Evolutionary conservation across 169 alveolate species (phyloP), one percentile per base, ranked within the genome.

Genomic region (Plasmodium coatneyi): DNA sequence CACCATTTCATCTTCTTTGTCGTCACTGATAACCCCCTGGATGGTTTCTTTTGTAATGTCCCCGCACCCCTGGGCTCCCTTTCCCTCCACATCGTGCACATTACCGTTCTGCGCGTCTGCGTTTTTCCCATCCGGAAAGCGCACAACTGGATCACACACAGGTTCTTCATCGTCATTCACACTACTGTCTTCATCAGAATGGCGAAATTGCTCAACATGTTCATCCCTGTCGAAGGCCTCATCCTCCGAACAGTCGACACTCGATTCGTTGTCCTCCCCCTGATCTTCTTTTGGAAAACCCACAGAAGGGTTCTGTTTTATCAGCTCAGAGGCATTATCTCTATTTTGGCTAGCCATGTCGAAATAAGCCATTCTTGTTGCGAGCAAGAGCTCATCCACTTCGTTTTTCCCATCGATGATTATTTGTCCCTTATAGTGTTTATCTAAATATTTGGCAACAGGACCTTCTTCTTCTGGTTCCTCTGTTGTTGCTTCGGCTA

Each of bases 401-500:
- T 80, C 81, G 82, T 70, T 91, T 81, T 80, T 81, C 39, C 95
- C 95, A 91, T 91, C 95, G 52, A 91, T 72, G 74, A 91, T 82
- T 70, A 91, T 91, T 60, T 80, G 76, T 14, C 95, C 95, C 36
- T 49, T 91, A 71, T 91, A 91, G 54, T 91, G 74, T 70, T 70
- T 66, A 41, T 91, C 95, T 56, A 80, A 91, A 81, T 91, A 91
- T 39, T 72, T 34, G 72, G 80, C 84, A 66, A 49, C 32, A 22
- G 52, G 41, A 70, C 34, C 54, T 28, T 36, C 41, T n/a, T 12
- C 36, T n/a, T 2, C 72, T 22, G 9, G 36, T 82, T 52, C 60
- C 60, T 49, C 60, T 49, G 60, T 49, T 22, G 60, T 49, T 49
- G 7, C 60, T 49, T 49, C 60, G 60, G 22, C 60, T 1, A 49